These are phyloP conservation scores for Starmerella floricola DNA, from an alignment of 805 yeast genomes.

Conservation along the genomic window DNA sequence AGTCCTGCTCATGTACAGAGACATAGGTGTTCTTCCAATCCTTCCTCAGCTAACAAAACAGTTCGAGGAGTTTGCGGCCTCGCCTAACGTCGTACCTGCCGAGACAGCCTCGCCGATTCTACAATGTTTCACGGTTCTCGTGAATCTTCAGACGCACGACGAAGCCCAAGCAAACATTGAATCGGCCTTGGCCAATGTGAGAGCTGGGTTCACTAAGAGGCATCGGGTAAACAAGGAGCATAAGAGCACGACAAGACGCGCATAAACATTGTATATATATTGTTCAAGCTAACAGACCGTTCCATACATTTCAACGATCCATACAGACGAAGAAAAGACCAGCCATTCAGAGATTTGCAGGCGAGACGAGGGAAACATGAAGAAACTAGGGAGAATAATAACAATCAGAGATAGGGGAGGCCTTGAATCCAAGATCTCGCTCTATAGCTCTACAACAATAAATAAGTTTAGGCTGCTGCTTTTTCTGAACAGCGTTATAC, in stretches of 20 bases:
- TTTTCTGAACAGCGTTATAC: too few species aligned
- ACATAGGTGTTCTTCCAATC: conserved; percentile 28
- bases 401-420: too few species aligned
- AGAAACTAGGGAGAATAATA: too few species aligned
- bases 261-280: too few species aligned
- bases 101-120: conserved; percentile 32
- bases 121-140: conserved; percentile 52
- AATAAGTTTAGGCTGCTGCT: too few species aligned
- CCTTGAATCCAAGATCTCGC: too few species aligned
- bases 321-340: background rate
- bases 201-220: background rate
- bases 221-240: background rate
- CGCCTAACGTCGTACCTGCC: conserved; percentile 1
- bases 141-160: conserved; percentile 42
- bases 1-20: conserved; percentile 30
- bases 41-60: conserved; percentile 21
- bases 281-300: too few species aligned
- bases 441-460: too few species aligned
- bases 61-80: conserved; percentile 5
- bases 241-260: background rate
- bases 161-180: conserved; percentile 50
- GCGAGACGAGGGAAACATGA: too few species aligned
- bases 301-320: background rate
- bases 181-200: conserved; percentile 30
- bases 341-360: background rate